These are phyloP conservation scores for Bryoglossum gracile DNA, from an alignment of 495 filamentous ascomycete genomes.

Conservation along the genomic window DNA sequence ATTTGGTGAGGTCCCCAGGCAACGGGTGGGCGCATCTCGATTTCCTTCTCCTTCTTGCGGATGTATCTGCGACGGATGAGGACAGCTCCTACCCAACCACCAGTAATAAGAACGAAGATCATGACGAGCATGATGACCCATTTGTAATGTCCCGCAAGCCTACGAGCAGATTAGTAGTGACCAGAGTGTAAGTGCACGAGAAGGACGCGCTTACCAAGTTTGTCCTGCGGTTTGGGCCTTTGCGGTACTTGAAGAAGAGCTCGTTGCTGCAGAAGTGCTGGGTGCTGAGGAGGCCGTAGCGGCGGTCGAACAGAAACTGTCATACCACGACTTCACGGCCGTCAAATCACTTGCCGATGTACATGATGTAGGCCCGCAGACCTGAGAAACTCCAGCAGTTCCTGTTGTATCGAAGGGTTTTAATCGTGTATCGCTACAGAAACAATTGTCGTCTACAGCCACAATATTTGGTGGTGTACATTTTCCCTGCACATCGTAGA, in stretches of 20 bases:
- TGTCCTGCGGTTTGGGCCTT: neutral
- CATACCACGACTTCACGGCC: conserved; percentile 43
- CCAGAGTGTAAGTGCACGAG: neutral
- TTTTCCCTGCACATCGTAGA: conserved; percentile 49
- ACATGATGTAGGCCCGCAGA: conserved; percentile 12
- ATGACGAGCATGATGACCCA: conserved; percentile 52
- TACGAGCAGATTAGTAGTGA: conserved; percentile 14
- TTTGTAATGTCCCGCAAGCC: conserved; percentile 43
- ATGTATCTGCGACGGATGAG: conserved; percentile 45
- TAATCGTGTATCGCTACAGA: conserved; percentile 38
- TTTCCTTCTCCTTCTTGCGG: conserved; percentile 42
- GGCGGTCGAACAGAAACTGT: conserved; percentile 27
- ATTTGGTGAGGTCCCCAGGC: conserved; percentile 22
- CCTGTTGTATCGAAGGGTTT: conserved; percentile 28
- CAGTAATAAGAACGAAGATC: conserved; percentile 42
- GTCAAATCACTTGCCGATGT: conserved; percentile 25
- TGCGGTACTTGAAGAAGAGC: neutral
- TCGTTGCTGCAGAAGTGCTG: conserved; percentile 10
- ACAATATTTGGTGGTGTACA: conserved; percentile 36
- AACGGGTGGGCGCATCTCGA: conserved; percentile 35
- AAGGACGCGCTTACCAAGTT: conserved; percentile 7
- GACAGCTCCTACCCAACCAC: conserved; percentile 47
- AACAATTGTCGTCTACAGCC: conserved; percentile 35
- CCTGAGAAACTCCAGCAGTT: conserved; percentile 10
- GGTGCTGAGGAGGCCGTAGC: neutral